Base-by-base conservation (phyloP, 805 yeast species). In the Tetrapisispora nanseiensis region DNA sequence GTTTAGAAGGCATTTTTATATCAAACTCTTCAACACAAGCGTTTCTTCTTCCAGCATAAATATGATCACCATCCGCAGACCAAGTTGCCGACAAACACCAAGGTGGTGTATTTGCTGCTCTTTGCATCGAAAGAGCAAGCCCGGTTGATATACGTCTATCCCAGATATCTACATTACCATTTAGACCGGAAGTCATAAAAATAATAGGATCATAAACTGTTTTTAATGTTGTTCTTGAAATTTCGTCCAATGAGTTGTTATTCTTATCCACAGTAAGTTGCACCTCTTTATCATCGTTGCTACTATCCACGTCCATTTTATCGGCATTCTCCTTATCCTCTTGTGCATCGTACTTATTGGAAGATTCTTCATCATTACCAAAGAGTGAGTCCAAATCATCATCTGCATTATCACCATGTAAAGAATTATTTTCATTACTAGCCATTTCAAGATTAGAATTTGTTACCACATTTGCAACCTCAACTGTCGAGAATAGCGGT, bases 21-120 rank as follows among this genome's bases (percentile, higher is more conserved):
- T 80, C 80, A 41, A 75, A 74, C 54, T 81, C 86, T 51, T 90
- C 96, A 5, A 90, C 86, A 1, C 81, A 70, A 35, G 92, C 82
- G 58, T 90, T 92, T 61, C 98, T 74, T 48, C 98, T 73, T 0
- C 97, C 99, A 3, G 80, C 86, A 55, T 71, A 90, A 5, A 87
- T 70, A 33, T 66, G 70, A 43, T 84, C 80, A 10, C 98, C 98
- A 53, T 82, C 80, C 40, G 69, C 68, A 8, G 95, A 80, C 97
- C 97, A 90, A 43, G 84, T 76, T 0, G 95, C 76, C 7, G 86
- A 75, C 73, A 82, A 78, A 61, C 95, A 82, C 97, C 97, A 92
- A 0, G 97, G 97, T 0, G 97, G 95, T 0, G 82, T 73, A 1
- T 76, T 76, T 9, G 72, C 65, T 1, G 86, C 80, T 1, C 80